Conservation (phyloP, 768 basidiomycete genomes). For the Pleurotus platypus region DNA sequence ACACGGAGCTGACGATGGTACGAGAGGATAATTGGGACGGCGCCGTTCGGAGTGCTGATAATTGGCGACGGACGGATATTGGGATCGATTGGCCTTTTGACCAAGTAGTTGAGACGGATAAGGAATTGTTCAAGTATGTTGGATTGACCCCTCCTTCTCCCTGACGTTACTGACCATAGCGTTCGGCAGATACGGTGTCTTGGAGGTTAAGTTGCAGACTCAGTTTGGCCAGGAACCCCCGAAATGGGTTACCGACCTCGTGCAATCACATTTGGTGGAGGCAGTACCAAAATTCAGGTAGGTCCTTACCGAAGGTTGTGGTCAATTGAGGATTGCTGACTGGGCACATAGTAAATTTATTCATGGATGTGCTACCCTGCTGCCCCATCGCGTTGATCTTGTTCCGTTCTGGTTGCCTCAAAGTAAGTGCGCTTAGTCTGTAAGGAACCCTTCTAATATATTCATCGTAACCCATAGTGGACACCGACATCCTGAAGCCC, state of each 20-base stretch:
- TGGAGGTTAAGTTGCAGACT: slow-evolving; percentile 97
- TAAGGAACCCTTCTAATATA: not conserved
- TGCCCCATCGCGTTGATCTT: slow-evolving; percentile 90
- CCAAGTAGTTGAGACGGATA: slow-evolving; percentile 70
- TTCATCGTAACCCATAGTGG: slow-evolving; percentile 52
- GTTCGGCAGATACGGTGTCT: slow-evolving; percentile 71
- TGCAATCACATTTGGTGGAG: slow-evolving; percentile 92
- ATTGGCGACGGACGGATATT: slow-evolving; percentile 94
- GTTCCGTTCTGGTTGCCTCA: slow-evolving; percentile 99
- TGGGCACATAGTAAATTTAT: slow-evolving; percentile 73
- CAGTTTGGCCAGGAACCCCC: slow-evolving; percentile 95
- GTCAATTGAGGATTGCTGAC: not conserved
- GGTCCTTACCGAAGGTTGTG: slow-evolving; percentile 12
- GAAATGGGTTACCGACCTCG: slow-evolving; percentile 94
- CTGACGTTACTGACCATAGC: slow-evolving; percentile 1
- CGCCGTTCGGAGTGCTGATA: slow-evolving; percentile 64
- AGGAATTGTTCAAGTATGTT: slow-evolving; percentile 84
- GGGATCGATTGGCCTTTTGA: slow-evolving; percentile 91
- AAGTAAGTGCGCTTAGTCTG: slow-evolving; percentile 42
- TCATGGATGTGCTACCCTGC: slow-evolving; percentile 90
- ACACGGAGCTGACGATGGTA: slow-evolving; percentile 92
- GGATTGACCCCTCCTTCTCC: not conserved
- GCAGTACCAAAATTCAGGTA: slow-evolving; percentile 97
- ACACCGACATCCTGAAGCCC: slow-evolving; percentile 92
- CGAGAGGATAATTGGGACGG: slow-evolving; percentile 98